Evolutionary conservation across 768 basidiomycete species (phyloP).

Genomic region (Naganishia vaughanmartiniae): DNA sequence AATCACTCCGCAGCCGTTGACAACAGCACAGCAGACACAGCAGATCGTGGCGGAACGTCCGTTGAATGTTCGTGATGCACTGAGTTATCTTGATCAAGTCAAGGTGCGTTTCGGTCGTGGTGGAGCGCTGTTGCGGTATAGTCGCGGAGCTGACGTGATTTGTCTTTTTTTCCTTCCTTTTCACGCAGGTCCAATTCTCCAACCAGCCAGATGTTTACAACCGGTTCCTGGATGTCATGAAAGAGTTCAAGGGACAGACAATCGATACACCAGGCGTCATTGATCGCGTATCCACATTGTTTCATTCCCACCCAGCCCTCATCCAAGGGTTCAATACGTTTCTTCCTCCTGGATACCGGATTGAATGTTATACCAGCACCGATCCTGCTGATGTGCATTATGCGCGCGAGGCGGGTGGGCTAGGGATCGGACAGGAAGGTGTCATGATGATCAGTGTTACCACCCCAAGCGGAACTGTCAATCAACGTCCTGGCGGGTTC

Average conservation of each 20-base stretch:
- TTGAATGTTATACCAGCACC: constrained; percentile 59
- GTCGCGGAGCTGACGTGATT: background rate
- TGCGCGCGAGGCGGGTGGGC: constrained; percentile 29
- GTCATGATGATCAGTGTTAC: constrained; percentile 48
- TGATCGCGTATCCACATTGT: constrained; percentile 86
- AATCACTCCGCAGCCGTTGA: background rate
- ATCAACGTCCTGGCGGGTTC: constrained; percentile 47
- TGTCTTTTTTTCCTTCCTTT: background rate
- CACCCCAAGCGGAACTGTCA: constrained; percentile 49
- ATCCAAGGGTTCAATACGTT: constrained; percentile 99
- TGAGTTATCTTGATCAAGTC: constrained; percentile 90
- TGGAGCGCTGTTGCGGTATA: background rate
- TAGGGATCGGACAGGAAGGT: constrained; percentile 40
- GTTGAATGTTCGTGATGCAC: constrained; percentile 86
- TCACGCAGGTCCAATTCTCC: constrained; percentile 65
- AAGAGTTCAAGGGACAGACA: constrained; percentile 93
- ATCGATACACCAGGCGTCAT: constrained; percentile 99
- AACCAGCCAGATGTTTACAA: constrained; percentile 93
- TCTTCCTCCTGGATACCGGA: constrained; percentile 87
- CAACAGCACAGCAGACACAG: background rate
- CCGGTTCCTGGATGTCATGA: constrained; percentile 93
- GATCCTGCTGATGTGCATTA: constrained; percentile 32
- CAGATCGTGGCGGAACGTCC: constrained; percentile 56
- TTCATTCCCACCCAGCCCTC: constrained; percentile 80
- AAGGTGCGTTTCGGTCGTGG: constrained; percentile 56